Percentiles rank a stretch among this genome's conserved stretches.
Conservation (phyloP, 1,139 yeast genomes). For the Pichia sp. region DNA sequence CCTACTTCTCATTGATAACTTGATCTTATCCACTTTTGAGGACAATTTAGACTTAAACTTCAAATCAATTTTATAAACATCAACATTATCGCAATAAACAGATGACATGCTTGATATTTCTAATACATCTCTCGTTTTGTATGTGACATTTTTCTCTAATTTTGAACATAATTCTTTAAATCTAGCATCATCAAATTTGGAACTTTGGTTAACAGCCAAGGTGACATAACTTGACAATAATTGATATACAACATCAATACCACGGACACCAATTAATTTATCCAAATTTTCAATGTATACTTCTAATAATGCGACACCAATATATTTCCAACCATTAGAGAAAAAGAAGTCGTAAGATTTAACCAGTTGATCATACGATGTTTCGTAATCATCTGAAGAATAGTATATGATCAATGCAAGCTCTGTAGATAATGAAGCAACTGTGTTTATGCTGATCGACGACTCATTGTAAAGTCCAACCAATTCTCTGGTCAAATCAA, state of each 20-base stretch:
- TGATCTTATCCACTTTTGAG: slow-evolving; percentile 19
- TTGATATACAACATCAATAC: slow-evolving; percentile 7
- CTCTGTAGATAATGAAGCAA: slow-evolving; percentile 78
- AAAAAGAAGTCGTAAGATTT: slow-evolving; percentile 68
- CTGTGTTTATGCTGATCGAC: slow-evolving; percentile 50
- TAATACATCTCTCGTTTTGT: slow-evolving; percentile 38
- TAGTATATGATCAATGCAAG: slow-evolving; percentile 66
- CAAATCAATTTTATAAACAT: slow-evolving; percentile 24
- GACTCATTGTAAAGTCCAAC: slow-evolving; percentile 30
- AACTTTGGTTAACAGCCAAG: slow-evolving; percentile 12
- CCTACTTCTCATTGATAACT: slow-evolving; percentile 13
- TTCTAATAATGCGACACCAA: slow-evolving; percentile 64
- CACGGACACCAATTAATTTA: slow-evolving; percentile 33
- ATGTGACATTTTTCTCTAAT: slow-evolving; percentile 25
- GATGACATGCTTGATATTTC: slow-evolving; percentile 22
- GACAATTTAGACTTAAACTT: slow-evolving; percentile 21
- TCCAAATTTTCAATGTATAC: slow-evolving; percentile 70
- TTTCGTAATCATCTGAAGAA: slow-evolving; percentile 51
- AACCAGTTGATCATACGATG: slow-evolving; percentile 54
- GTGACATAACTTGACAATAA: slow-evolving; percentile 30
- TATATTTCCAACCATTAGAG: slow-evolving; percentile 68
- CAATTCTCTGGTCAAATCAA: slow-evolving; percentile 32
- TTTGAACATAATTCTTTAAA: slow-evolving; percentile 27
- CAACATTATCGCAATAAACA: slow-evolving; percentile 21
- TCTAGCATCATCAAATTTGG: slow-evolving; percentile 18